Evolutionary conservation across 306 rosid species (phyloP).

Genomic region (Inga leiocalycina): DNA sequence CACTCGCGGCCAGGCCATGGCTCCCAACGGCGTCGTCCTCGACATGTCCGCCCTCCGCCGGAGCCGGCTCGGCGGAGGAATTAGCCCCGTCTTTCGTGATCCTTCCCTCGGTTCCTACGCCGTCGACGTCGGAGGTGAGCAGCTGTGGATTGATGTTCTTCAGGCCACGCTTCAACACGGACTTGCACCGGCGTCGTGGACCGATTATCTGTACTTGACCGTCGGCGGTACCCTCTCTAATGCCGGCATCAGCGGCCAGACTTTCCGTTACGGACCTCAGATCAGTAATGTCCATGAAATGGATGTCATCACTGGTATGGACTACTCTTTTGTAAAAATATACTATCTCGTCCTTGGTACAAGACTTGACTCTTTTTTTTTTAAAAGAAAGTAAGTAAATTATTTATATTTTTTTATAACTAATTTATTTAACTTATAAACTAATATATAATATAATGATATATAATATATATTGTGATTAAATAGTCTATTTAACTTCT

Average conservation of each 20-base stretch:
- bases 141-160: slow-evolving; percentile 66
- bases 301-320: slow-evolving; percentile 74
- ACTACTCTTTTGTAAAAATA: too few species aligned
- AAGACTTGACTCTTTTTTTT: too few species aligned
- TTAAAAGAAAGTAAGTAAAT: too few species aligned
- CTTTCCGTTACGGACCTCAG: slow-evolving; percentile 79
- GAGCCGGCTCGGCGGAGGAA: slow-evolving; percentile 20
- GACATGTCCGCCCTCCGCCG: slow-evolving; percentile 54
- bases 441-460: too few species aligned
- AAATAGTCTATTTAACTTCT: too few species aligned
- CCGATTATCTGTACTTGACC: slow-evolving; percentile 68
- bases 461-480: too few species aligned
- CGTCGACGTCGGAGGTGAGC: slow-evolving; percentile 69
- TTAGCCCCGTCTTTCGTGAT: slow-evolving; percentile 33
- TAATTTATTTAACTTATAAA: too few species aligned
- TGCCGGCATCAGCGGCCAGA: slow-evolving; percentile 70
- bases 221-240: slow-evolving; percentile 83
- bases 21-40: slow-evolving; percentile 61
- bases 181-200: slow-evolving; percentile 70
- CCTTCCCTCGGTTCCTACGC: slow-evolving; percentile 48
- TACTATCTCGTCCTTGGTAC: too few species aligned
- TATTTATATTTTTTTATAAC: too few species aligned
- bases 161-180: slow-evolving; percentile 56
- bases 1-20: slow-evolving; percentile 71
- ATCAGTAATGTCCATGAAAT: slow-evolving; percentile 63